Percentiles rank a stretch among this genome's conserved stretches.
Evolutionary conservation across 208 protist genomes (phyloP).

Genomic region (Crithidia expoeki): DNA sequence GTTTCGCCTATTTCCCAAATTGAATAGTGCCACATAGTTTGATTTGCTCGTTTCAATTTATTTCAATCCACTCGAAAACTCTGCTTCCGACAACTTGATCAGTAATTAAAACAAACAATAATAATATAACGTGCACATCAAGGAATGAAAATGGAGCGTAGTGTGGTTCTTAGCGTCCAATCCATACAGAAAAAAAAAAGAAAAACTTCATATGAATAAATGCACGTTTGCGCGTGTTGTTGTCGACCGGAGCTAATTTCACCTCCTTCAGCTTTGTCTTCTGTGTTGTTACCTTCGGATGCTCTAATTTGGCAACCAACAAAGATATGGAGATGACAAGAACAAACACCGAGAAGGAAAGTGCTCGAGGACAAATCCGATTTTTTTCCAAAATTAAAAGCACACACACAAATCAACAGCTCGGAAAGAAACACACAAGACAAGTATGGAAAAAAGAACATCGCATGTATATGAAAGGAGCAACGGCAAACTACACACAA

Average conservation of each 20-base stretch:
- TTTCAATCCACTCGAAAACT: neutral
- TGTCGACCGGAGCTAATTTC: too few species aligned
- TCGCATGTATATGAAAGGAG: neutral
- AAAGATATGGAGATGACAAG: slow-evolving; percentile 20
- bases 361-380: too few species aligned
- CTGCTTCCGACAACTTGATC: slow-evolving; percentile 6
- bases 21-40: too few species aligned
- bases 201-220: neutral
- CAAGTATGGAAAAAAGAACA: slow-evolving; percentile 11
- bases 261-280: neutral
- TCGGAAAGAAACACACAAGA: slow-evolving; percentile 3
- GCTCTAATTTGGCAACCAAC: slow-evolving; percentile 1
- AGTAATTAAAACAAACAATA: neutral
- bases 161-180: neutral
- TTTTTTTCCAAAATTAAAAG: too few species aligned
- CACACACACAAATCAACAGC: too few species aligned
- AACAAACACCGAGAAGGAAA: too few species aligned
- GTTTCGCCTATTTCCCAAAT: too few species aligned
- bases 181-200: slow-evolving; percentile 1
- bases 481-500: slow-evolving; percentile 9
- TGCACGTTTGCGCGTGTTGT: neutral
- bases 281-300: neutral
- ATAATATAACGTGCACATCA: neutral
- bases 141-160: neutral
- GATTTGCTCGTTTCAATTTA: neutral